Percentiles rank a stretch among this genome's conserved stretches.
These are phyloP conservation scores for Cystofilobasidium ferigula DNA, from an alignment of 768 basidiomycete genomes.

Conservation along the genomic window DNA sequence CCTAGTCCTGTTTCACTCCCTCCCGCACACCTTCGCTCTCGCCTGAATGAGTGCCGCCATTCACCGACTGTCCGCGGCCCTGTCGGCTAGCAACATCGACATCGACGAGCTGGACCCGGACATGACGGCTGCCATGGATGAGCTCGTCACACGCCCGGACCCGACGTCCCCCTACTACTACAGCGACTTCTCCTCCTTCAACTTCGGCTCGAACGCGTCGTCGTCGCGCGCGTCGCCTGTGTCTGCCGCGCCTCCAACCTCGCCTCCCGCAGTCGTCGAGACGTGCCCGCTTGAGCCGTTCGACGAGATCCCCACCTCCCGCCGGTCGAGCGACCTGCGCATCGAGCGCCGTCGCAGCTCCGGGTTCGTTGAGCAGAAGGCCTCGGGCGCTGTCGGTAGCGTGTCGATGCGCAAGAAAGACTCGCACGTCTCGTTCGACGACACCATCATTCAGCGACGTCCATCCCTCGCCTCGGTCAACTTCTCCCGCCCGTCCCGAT, in stretches of 20 bases:
- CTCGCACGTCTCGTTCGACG: conserved; percentile 6
- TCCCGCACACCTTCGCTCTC: background rate
- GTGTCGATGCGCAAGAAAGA: background rate
- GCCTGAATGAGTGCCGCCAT: background rate
- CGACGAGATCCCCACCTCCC: background rate
- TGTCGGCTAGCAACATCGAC: background rate
- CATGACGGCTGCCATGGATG: background rate
- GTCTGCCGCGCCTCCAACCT: no score
- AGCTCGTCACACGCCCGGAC: background rate
- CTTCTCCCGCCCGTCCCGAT: background rate
- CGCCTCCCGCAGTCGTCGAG: background rate
- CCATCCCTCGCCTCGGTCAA: conserved; percentile 1
- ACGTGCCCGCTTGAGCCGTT: background rate
- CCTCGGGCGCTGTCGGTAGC: background rate
- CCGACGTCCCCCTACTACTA: background rate
- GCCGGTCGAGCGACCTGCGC: background rate
- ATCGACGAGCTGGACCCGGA: background rate
- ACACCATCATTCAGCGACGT: background rate
- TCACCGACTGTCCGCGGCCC: background rate
- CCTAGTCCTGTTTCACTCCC: background rate
- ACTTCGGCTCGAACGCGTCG: background rate
- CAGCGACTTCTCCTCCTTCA: background rate
- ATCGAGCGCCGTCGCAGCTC: background rate
- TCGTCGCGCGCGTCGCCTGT: background rate
- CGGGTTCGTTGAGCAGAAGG: background rate